phyloP scores from a whole-genome alignment of 1,284 basidiomycete species.

The Ustilago bromivora region DNA sequence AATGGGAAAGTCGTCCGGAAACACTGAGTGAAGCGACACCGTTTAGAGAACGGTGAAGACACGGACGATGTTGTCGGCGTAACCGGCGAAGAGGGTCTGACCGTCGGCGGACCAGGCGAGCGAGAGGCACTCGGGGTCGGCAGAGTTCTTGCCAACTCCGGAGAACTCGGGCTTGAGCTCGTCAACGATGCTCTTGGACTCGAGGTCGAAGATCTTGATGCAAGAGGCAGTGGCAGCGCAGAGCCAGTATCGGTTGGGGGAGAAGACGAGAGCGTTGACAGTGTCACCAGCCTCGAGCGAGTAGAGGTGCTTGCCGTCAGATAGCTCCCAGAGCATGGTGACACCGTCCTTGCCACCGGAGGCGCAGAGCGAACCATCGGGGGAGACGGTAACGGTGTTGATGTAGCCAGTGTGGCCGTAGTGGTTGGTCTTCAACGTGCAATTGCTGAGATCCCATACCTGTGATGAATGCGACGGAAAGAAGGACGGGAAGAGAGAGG shows the following conservation, averaged over 20 bases:
- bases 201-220: slow-evolving; percentile 80
- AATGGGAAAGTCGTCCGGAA: not conserved
- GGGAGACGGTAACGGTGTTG: slow-evolving; percentile 98
- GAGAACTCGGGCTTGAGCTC: slow-evolving; percentile 81
- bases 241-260: slow-evolving; percentile 92
- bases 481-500: not conserved
- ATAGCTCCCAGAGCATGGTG: slow-evolving; percentile 99
- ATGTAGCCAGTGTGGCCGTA: slow-evolving; percentile 99
- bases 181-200: slow-evolving; percentile 90
- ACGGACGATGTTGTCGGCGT: slow-evolving; percentile 70
- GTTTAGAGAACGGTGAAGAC: slow-evolving; percentile 70
- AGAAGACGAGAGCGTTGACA: slow-evolving; percentile 99
- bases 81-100: slow-evolving; percentile 88
- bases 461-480: slow-evolving; percentile 73
- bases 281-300: slow-evolving; percentile 98
- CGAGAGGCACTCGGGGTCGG: slow-evolving; percentile 94
- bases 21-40: slow-evolving; percentile 5
- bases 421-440: slow-evolving; percentile 99
- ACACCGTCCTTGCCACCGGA: slow-evolving; percentile 97
- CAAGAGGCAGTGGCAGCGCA: slow-evolving; percentile 97
- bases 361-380: slow-evolving; percentile 97
- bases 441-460: slow-evolving; percentile 99
- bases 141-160: slow-evolving; percentile 78
- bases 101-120: slow-evolving; percentile 99
- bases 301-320: slow-evolving; percentile 99